Base-by-base conservation (phyloP, 176 grass and related monocot species). In the Oryza punctata region DNA sequence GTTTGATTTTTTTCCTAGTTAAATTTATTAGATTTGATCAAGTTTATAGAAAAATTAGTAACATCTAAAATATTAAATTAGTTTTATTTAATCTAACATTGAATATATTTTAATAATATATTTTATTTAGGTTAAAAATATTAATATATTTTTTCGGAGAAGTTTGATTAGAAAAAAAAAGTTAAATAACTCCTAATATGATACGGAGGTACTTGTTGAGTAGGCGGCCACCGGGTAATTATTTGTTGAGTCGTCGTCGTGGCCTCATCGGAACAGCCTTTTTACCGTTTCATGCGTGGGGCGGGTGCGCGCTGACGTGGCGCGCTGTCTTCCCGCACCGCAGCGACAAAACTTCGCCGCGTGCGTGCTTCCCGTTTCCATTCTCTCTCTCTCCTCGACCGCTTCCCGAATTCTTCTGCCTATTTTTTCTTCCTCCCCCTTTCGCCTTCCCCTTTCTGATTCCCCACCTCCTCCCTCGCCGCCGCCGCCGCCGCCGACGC, bases 291-390 rank as follows among this genome's bases (percentile, higher is more conserved):
- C 43, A 13, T 10, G 10, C 35, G 41, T 72, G 66, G 23, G 40
- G 3, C 32, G 9, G 41, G 63, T 64, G 70, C 38, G 32, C 13
- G 77, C 28, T 81, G 77, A 85, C 50, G 82, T 89, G 65, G 87
- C 65, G 24, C 41, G 5, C 23, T 24, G 9, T 72, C n/a, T 12
- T 59, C 59, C 66, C 6, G 44, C 86, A 84, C 66, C 10, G 44
- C 86, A 84, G 27, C 72, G 65, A 52, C 77, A 72, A 84, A 85
- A 81, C 50, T 52, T 69, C 30, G 52, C 61, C 38, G 70, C 76
- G 81, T 89, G 70, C 76, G 81, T 89, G 76, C 81, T 60, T 80
- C 63, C 65, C 73, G 13, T 47, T 47, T 19, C 67, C 6, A 0
- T 21, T 27, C 5, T 40, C 65, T 38, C 63, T 29, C 16, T n/a